Evolutionary conservation across 768 basidiomycete genomes (phyloP).

Genomic region (Collybiopsis confluens): DNA sequence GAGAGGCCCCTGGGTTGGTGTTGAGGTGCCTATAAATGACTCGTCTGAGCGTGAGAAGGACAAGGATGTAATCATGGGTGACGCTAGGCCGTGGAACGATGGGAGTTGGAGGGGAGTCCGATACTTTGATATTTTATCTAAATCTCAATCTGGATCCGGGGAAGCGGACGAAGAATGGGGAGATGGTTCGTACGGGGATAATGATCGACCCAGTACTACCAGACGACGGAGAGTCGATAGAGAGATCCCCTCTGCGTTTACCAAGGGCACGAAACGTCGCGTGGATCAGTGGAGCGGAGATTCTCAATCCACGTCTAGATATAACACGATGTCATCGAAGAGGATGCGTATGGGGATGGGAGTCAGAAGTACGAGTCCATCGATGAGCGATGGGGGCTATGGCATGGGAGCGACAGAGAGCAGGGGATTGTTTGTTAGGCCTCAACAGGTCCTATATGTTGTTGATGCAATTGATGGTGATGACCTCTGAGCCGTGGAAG

Average conservation of each 20-base stretch:
- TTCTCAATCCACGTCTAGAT: slow-evolving; percentile 12
- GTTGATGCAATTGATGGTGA: slow-evolving; percentile 75
- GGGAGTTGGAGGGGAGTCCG: slow-evolving; percentile 77
- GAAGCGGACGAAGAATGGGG: slow-evolving; percentile 43
- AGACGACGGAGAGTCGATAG: slow-evolving; percentile 35
- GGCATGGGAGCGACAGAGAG: slow-evolving; percentile 43
- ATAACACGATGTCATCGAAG: slow-evolving; percentile 34
- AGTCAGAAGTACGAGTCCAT: slow-evolving; percentile 64
- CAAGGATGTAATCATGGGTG: slow-evolving; percentile 17
- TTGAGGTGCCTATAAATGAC: slow-evolving; percentile 75
- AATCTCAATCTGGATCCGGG: slow-evolving; percentile 29
- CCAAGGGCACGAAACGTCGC: slow-evolving; percentile 25
- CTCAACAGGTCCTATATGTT: slow-evolving; percentile 84
- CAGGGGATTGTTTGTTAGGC: slow-evolving; percentile 77
- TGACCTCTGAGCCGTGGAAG: slow-evolving; percentile 3
- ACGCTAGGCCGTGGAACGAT: slow-evolving; percentile 75
- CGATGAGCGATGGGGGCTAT: slow-evolving; percentile 49
- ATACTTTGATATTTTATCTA: slow-evolving; percentile 67
- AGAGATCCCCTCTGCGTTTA: slow-evolving; percentile 39
- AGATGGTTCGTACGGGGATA: slow-evolving; percentile 1
- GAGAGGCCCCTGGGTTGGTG: slow-evolving; percentile 83
- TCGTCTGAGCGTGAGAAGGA: slow-evolving; percentile 32
- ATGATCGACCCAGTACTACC: slow-evolving; percentile 40
- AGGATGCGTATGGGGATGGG: slow-evolving; percentile 60
- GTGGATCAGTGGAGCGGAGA: slow-evolving; percentile 37